phyloP scores from a whole-genome alignment of 1,139 yeast genomes.

The Sugiyamaella grinbergsii region DNA sequence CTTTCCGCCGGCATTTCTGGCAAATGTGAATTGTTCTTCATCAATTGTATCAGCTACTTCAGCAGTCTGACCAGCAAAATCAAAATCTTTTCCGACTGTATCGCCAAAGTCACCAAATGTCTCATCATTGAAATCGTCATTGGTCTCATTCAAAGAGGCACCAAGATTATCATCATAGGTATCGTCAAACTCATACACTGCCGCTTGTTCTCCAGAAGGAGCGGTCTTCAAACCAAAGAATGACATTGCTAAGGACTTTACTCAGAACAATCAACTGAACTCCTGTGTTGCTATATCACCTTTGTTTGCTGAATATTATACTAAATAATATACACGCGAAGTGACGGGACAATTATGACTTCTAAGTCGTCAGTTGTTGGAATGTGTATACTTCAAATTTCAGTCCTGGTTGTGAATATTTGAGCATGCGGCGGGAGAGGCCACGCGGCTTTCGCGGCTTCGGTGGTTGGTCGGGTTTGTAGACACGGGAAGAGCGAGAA shows the following conservation, averaged over 20 bases:
- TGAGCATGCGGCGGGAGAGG: conserved; percentile 14
- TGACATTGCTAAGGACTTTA: conserved; percentile 41
- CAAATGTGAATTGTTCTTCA: conserved; percentile 38
- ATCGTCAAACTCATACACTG: conserved; percentile 71
- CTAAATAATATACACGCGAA: not conserved
- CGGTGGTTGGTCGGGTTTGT: too few relatives aligned
- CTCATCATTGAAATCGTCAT: conserved; percentile 82
- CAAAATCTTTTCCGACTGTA: conserved; percentile 63
- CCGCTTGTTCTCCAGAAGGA: conserved; percentile 32
- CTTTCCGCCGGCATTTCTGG: conserved; percentile 26
- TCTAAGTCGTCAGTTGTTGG: not conserved
- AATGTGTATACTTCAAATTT: conserved; percentile 7
- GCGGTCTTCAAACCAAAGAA: conserved; percentile 45
- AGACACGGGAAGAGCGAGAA: too few relatives aligned
- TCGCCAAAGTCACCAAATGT: conserved; percentile 72
- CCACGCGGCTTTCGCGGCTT: too few relatives aligned
- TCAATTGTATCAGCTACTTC: conserved; percentile 43
- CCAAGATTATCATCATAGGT: conserved; percentile 77
- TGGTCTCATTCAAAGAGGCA: conserved; percentile 64
- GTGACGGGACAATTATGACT: not conserved
- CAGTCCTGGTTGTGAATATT: conserved; percentile 15
- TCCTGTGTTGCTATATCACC: not conserved
- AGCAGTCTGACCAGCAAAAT: conserved; percentile 58
- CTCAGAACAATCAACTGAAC: not conserved
- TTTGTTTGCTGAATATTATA: not conserved